These are phyloP conservation scores for Blastobotrys aristatus DNA, from an alignment of 1,139 yeast genomes.

Conservation along the genomic window DNA sequence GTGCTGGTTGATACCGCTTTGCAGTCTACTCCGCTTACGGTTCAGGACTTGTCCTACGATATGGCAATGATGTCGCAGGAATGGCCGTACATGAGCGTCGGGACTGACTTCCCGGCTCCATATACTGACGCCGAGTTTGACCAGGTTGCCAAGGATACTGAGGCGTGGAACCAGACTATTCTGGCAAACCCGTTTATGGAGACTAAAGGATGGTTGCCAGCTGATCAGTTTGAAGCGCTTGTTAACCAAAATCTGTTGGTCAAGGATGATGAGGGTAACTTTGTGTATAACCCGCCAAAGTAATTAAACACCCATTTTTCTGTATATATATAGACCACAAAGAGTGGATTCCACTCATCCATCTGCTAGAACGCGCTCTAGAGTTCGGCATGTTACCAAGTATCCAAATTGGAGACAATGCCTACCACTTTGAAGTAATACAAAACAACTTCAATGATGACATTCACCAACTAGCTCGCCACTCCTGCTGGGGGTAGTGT, in stretches of 20 bases:
- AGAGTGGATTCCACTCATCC: too few species aligned
- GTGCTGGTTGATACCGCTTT: constrained; percentile 47
- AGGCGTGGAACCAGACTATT: constrained; percentile 61
- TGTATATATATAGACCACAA: neutral
- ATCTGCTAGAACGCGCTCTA: too few species aligned
- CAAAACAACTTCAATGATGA: too few species aligned
- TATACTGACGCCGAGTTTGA: constrained; percentile 52
- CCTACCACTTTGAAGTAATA: too few species aligned
- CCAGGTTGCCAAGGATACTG: constrained; percentile 53
- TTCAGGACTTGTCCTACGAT: constrained; percentile 67
- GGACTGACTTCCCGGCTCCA: constrained; percentile 51
- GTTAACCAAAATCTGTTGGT: constrained; percentile 60
- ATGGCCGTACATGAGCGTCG: constrained; percentile 40
- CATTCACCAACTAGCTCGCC: too few species aligned
- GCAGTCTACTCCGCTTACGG: constrained; percentile 54
- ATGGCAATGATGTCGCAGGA: constrained; percentile 66
- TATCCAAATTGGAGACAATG: too few species aligned
- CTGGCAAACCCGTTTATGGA: constrained; percentile 78
- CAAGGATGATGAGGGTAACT: constrained; percentile 44
- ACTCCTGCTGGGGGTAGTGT: too few species aligned
- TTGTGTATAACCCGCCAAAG: constrained; percentile 25
- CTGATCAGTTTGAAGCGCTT: constrained; percentile 75
- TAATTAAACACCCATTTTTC: neutral
- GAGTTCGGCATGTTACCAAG: too few species aligned
- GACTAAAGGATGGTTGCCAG: constrained; percentile 94